Percentiles rank a stretch among this genome's conserved stretches.
Evolutionary conservation across 352 stramenopile genomes (phyloP).

Genomic region (Blastocystis hominis): DNA sequence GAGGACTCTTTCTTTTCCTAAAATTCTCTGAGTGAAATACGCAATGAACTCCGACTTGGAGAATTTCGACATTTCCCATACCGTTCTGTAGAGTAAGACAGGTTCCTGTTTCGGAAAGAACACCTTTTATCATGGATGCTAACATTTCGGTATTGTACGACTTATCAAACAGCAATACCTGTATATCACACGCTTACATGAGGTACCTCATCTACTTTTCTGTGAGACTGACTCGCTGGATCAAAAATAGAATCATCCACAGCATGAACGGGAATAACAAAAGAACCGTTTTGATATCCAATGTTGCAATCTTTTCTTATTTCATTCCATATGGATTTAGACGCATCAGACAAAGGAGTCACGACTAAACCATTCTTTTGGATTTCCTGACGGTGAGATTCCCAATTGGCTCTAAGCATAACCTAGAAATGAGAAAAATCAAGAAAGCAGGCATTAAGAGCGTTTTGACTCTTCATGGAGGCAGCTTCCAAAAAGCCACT

Average conservation of each 20-base stretch:
- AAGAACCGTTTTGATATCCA: background rate
- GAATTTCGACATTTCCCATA: constrained; percentile 56
- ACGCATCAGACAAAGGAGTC: constrained; percentile 2
- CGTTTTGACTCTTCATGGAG: background rate
- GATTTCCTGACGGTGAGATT: constrained; percentile 9
- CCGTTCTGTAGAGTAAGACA: constrained; percentile 56
- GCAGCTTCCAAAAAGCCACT: constrained; percentile 34
- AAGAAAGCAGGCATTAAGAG: background rate
- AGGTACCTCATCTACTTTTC: background rate
- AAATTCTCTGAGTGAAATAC: background rate
- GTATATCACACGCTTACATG: background rate
- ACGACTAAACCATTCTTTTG: constrained; percentile 19
- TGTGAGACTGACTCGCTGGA: background rate
- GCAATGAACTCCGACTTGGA: background rate
- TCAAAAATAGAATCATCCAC: constrained; percentile 50
- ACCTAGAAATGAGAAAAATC: background rate
- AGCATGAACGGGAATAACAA: background rate
- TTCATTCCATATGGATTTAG: constrained; percentile 26
- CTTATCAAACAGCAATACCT: constrained; percentile 44
- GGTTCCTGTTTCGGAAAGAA: background rate
- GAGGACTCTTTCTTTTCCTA: constrained; percentile 38
- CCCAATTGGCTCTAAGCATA: constrained; percentile 19
- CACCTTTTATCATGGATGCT: background rate
- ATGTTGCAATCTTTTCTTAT: background rate
- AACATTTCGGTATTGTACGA: constrained; percentile 27